phyloP scores from a whole-genome alignment of 306 rosid genomes.

The Castanea crenata region DNA sequence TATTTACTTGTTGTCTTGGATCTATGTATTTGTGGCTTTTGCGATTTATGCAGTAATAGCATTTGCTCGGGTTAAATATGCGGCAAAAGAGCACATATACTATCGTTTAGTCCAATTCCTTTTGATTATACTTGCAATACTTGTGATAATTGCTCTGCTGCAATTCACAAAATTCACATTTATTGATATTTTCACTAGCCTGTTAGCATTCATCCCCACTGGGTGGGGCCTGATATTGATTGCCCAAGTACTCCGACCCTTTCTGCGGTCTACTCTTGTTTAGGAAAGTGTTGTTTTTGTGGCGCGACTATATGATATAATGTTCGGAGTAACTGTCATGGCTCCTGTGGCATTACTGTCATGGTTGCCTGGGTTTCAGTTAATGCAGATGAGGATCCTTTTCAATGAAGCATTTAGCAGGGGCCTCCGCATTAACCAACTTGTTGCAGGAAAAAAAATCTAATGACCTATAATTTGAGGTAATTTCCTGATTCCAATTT shows the following conservation, averaged over 20 bases:
- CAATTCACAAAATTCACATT: constrained; percentile 59
- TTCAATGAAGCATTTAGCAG: constrained; percentile 87
- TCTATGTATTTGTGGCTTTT: constrained; percentile 56
- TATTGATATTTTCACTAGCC: constrained; percentile 66
- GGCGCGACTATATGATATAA: constrained; percentile 68
- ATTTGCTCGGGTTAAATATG: constrained; percentile 57
- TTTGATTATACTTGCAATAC: constrained; percentile 40
- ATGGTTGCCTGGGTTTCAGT: constrained; percentile 88
- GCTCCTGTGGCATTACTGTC: constrained; percentile 74
- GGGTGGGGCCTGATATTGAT: constrained; percentile 85
- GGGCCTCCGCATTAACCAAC: constrained; percentile 74
- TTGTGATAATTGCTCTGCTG: constrained; percentile 56
- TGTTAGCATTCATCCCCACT: constrained; percentile 82
- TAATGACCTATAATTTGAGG: constrained; percentile 39
- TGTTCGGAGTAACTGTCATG: constrained; percentile 73
- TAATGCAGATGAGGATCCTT: constrained; percentile 86
- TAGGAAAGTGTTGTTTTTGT: constrained; percentile 61
- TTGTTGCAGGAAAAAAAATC: constrained; percentile 62
- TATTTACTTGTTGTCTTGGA: constrained; percentile 80
- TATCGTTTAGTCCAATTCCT: constrained; percentile 74
- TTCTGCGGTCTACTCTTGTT: constrained; percentile 43
- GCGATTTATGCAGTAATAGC: constrained; percentile 54
- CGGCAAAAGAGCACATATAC: constrained; percentile 67
- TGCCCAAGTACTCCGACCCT: constrained; percentile 76
- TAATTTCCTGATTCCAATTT: constrained; percentile 9